Percentiles rank a stretch among this genome's conserved stretches.
phyloP scores from a whole-genome alignment of 331 rosid genomes.

The Prunus yedoensis region DNA sequence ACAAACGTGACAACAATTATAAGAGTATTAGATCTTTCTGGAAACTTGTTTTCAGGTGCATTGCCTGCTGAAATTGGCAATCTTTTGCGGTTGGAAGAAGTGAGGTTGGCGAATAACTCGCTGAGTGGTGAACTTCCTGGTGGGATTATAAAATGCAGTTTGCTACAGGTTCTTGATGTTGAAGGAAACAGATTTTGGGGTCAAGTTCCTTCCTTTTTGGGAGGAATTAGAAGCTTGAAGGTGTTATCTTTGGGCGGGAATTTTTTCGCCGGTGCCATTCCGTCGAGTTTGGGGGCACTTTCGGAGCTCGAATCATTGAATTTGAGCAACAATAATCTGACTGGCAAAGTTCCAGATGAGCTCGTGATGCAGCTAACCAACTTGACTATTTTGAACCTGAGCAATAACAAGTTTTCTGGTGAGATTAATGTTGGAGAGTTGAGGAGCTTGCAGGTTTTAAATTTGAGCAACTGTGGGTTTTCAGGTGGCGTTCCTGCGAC shows the following conservation, averaged over 20 bases:
- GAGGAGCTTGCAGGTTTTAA: constrained; percentile 53
- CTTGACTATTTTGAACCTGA: constrained; percentile 60
- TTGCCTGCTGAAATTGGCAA: constrained; percentile 50
- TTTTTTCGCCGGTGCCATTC: constrained; percentile 49
- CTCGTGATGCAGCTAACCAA: constrained; percentile 55
- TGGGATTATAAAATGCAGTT: constrained; percentile 51
- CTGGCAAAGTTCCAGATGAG: constrained; percentile 51
- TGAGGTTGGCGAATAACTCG: constrained; percentile 46
- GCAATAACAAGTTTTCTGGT: constrained; percentile 61
- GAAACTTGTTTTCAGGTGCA: constrained; percentile 57
- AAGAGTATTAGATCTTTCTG: constrained; percentile 55
- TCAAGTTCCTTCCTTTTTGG: constrained; percentile 50
- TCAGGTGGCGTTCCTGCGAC: constrained; percentile 54
- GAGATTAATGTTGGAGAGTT: constrained; percentile 46
- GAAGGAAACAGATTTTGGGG: constrained; percentile 53
- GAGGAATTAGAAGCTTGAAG: constrained; percentile 39
- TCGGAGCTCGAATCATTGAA: constrained; percentile 51
- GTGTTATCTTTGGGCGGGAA: constrained; percentile 54
- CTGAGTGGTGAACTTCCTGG: constrained; percentile 52
- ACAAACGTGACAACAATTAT: constrained; percentile 40
- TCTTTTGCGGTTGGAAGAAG: too few relatives aligned
- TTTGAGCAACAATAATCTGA: constrained; percentile 53
- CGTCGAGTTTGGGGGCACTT: constrained; percentile 47
- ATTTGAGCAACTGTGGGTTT: constrained; percentile 69
- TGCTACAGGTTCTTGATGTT: constrained; percentile 59